Conservation (phyloP, 257 asterid genomes). For the Solanum etuberosum region DNA sequence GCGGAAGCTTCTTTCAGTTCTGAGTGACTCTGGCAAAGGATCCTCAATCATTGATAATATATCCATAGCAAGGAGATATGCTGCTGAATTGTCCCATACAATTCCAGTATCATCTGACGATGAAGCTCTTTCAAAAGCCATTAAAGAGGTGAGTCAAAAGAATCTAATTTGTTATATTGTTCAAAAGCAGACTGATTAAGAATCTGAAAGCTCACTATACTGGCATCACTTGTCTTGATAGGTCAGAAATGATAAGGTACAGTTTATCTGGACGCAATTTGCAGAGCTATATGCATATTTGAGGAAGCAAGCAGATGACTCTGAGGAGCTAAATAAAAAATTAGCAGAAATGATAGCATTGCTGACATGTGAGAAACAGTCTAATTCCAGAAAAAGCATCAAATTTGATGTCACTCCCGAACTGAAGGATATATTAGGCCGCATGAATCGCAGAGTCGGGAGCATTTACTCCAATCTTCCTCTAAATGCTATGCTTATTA, state of each 20-base stretch:
- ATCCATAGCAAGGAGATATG: slow-evolving; percentile 62
- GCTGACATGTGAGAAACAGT: slow-evolving; percentile 55
- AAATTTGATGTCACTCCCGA: slow-evolving; percentile 47
- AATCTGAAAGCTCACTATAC: background rate
- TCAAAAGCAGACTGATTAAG: background rate
- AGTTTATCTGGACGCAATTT: slow-evolving; percentile 84
- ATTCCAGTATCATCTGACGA: slow-evolving; percentile 77
- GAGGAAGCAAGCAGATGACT: slow-evolving; percentile 61
- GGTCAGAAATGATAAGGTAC: slow-evolving; percentile 66
- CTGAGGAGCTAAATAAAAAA: slow-evolving; percentile 41
- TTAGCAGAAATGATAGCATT: slow-evolving; percentile 88
- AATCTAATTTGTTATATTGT: background rate
- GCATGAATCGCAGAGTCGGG: slow-evolving; percentile 47
- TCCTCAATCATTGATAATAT: slow-evolving; percentile 61
- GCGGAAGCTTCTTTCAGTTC: slow-evolving; percentile 65
- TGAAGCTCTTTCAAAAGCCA: slow-evolving; percentile 80
- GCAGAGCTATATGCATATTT: slow-evolving; percentile 55
- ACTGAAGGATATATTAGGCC: slow-evolving; percentile 59
- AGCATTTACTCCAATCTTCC: slow-evolving; percentile 66
- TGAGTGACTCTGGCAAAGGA: slow-evolving; percentile 74
- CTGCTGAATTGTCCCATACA: slow-evolving; percentile 68
- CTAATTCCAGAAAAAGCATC: slow-evolving; percentile 36
- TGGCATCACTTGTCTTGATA: slow-evolving; percentile 7
- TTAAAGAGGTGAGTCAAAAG: slow-evolving; percentile 57
- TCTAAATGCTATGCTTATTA: slow-evolving; percentile 63